phyloP scores from a whole-genome alignment of 2,329 filamentous ascomycete genomes.

The Cordyceps farinosa region DNA sequence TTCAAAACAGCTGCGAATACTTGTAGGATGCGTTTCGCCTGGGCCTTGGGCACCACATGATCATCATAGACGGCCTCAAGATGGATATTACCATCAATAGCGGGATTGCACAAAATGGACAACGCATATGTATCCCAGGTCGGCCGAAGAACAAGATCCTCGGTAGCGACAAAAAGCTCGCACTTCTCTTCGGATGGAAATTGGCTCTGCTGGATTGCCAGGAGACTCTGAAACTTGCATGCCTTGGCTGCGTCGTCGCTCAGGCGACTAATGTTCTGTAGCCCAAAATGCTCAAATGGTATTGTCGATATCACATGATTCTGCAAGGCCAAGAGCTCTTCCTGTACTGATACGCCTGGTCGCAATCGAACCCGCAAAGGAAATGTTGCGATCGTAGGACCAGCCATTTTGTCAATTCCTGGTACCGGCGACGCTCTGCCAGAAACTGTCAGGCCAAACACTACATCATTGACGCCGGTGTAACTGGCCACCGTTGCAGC shows the following conservation, averaged over 20 bases:
- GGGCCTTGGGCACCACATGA: background rate
- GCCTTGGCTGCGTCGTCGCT: constrained; percentile 49
- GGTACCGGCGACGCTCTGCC: constrained; percentile 17
- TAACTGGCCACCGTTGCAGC: constrained; percentile 11
- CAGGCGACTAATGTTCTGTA: constrained; percentile 54
- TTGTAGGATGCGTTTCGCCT: background rate
- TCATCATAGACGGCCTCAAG: background rate
- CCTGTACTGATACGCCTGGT: background rate
- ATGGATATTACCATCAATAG: background rate
- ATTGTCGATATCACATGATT: constrained; percentile 6
- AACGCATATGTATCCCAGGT: background rate
- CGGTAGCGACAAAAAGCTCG: background rate
- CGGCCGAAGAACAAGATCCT: background rate
- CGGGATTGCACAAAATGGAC: background rate
- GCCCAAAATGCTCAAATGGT: constrained; percentile 50
- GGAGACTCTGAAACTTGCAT: constrained; percentile 44
- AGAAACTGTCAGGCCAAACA: constrained; percentile 17
- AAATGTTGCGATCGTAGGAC: constrained; percentile 28
- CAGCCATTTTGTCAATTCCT: constrained; percentile 16
- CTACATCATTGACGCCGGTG: constrained; percentile 16
- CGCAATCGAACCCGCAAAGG: constrained; percentile 17
- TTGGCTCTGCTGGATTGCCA: background rate
- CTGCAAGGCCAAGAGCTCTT: constrained; percentile 3
- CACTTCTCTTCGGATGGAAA: too few relatives aligned
- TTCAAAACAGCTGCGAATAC: background rate